Evolutionary conservation across 768 basidiomycete species (phyloP), one percentile per base, ranked within the genome.

Genomic region (Lactarius deliciosus): DNA sequence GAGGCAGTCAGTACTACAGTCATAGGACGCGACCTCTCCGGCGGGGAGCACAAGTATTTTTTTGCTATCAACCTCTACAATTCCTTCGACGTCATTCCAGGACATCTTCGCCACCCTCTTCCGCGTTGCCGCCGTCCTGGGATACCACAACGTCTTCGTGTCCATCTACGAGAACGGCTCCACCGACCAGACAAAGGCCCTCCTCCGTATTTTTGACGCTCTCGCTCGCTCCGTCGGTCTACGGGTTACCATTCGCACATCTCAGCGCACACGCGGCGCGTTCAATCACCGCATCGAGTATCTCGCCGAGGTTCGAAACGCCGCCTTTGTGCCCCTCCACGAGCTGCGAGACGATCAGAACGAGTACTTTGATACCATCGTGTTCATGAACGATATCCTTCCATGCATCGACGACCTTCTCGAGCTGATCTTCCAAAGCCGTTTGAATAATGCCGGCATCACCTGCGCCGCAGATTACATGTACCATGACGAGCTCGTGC

Each of bases 231-330:
- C 86, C 58, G 93, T 96, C 65, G 97, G 97, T 32, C 83, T 98
- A 77, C 87, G 97, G 60, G 86, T 99, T 68, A 91, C 90, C 72
- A 98, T 99, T 73, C 87, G 94, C 66, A 95, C 95, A 0, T 93
- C 90, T 11, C 91, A 89, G 81, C 89, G 97, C 68, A 96, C 92
- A 11, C 84, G 96, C 34, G 97, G 97, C 47, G 90, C 91, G 10
- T 98, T 98, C 83, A 96, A 96, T 77, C 97, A 99, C 76, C 96
- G 97, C 61, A 99, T 99, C 81, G 97, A 99, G 78, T 99, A 99
- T 79, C 89, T 99, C 61, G 97, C 97, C n/a, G 96, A 99, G 75
- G 96, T 99, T n/a, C 91, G 97, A 67, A 98, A 99, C 76, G 90
- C 94, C 32, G 97, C 97, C 16, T 92, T 99, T 76, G 94, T 92